Base-by-base conservation (phyloP, 2,329 filamentous ascomycete genomes). In the Purpureocillium takamizusanense region DNA sequence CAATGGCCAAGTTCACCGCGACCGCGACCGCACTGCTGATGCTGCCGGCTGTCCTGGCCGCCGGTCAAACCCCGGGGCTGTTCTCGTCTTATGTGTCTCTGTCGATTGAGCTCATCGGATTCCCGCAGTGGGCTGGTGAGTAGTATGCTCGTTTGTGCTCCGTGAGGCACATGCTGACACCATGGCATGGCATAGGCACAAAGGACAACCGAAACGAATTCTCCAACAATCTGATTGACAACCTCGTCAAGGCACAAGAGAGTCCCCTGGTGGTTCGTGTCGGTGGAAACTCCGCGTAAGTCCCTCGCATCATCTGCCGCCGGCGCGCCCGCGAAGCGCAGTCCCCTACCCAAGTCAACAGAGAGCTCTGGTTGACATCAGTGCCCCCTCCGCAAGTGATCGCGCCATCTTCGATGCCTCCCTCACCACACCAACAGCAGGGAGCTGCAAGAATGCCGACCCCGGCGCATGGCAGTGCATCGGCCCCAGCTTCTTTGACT, bases 401-500 rank as follows among this genome's bases (percentile, higher is more conserved):
- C 48, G 49, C 33, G 46, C 46, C 40, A 48, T 52, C 31, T 50
- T 43, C 21, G 47, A 51, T n/a, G 31, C 46, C 13, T 46, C 40
- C 27, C 37, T 51, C 31, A 40, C 40, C 4, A 42, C 42, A 0
- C 33, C 51, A 15, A 51, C 47, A 7, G 48, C 48, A 18, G 42
- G 37, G 14, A 34, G 43, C 6, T 50, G 45, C 32, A 42, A 36
- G 21, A 39, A 46, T n/a, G 49, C 49, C n/a, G 48, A 50, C 33
- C 39, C 42, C 4, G 43, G 43, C 13, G 50, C 49, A 11, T 45
- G 43, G 27, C 44, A 48, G 18, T 52, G 50, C 42, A 50, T 53
- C 38, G 51, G 51, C 10, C 40, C 40, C n/a, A 39, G 35, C 4
- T 52, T 42, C 42, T 53, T 53, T 31, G 46, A 50, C 17, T 47